These are phyloP conservation scores for Globisporangium nunn DNA, from an alignment of 352 stramenopile genomes.

Conservation along the genomic window DNA sequence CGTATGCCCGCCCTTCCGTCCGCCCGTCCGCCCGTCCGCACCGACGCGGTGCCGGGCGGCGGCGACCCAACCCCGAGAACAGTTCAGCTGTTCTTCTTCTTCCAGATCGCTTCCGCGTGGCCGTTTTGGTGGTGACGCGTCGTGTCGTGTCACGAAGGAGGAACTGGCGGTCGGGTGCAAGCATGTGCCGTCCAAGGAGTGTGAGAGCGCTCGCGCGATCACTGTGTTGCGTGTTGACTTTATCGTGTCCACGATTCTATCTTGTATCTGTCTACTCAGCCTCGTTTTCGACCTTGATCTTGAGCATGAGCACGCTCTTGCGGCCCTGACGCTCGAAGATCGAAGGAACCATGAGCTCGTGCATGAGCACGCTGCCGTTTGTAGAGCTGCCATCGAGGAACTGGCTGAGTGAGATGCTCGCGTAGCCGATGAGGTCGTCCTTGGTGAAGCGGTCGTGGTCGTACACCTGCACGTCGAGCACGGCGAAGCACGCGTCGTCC, in stretches of 20 bases:
- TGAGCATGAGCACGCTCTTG: slow-evolving; percentile 63
- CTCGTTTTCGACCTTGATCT: slow-evolving; percentile 63
- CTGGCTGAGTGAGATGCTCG: slow-evolving; percentile 38
- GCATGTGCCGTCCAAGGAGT: no score
- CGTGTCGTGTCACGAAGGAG: no score
- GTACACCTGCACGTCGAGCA: slow-evolving; percentile 62
- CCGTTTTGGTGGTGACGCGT: no score
- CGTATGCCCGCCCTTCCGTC: no score
- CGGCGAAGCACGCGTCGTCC: slow-evolving; percentile 39
- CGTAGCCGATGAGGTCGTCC: slow-evolving; percentile 73
- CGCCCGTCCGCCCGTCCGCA: no score
- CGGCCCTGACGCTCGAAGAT: slow-evolving; percentile 57
- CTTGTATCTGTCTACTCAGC: slow-evolving; percentile 19
- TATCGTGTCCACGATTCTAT: not conserved
- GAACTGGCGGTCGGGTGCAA: no score
- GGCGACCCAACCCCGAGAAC: no score
- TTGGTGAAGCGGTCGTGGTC: slow-evolving; percentile 71
- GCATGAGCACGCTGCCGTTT: slow-evolving; percentile 46
- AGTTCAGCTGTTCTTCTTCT: no score
- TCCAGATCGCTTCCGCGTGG: no score
- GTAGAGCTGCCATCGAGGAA: slow-evolving; percentile 33
- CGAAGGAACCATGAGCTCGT: slow-evolving; percentile 45
- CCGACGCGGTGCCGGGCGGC: no score
- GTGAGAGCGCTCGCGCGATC: no score
- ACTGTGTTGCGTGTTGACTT: not conserved